Conservation (phyloP, 2,329 filamentous ascomycete genomes). For the Hypocrella siamensis region DNA sequence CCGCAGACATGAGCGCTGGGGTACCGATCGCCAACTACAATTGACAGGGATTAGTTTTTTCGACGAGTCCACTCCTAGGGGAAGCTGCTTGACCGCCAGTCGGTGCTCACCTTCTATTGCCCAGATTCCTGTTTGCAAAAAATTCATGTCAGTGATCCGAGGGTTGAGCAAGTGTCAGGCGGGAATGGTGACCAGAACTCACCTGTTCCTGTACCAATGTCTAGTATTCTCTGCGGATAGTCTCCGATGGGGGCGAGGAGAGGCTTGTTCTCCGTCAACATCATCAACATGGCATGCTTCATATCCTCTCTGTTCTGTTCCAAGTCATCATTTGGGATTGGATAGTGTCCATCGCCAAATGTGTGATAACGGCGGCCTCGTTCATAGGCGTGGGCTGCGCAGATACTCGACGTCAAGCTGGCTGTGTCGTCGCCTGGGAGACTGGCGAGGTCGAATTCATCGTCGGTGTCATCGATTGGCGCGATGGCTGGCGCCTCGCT, state of each 20-base stretch:
- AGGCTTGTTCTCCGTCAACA: slow-evolving; percentile 17
- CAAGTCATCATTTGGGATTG: slow-evolving; percentile 22
- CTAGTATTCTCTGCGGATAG: slow-evolving; percentile 18
- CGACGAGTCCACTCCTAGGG: too few relatives aligned
- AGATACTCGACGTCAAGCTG: slow-evolving; percentile 5
- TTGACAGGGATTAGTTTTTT: background rate
- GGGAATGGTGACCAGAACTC: background rate
- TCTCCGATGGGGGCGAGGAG: slow-evolving; percentile 24
- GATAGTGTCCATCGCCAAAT: slow-evolving; percentile 18
- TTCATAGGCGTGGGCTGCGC: slow-evolving; percentile 4
- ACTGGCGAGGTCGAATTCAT: slow-evolving; percentile 3
- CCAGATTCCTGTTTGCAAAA: slow-evolving; percentile 5
- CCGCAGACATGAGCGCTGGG: slow-evolving; percentile 20
- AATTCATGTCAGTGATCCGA: background rate
- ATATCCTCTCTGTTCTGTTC: slow-evolving; percentile 24
- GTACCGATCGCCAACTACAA: slow-evolving; percentile 10
- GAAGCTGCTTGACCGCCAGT: background rate
- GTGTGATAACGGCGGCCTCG: slow-evolving; percentile 14
- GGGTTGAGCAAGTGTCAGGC: background rate
- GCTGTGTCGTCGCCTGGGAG: slow-evolving; percentile 2
- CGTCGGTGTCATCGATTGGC: slow-evolving; percentile 1
- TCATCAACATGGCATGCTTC: slow-evolving; percentile 22
- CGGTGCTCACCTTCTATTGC: slow-evolving; percentile 3
- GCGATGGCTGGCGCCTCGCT: slow-evolving; percentile 1
- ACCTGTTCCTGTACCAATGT: slow-evolving; percentile 20